Percentiles rank a stretch among this genome's conserved stretches.
Evolutionary conservation across 805 yeast genomes (phyloP).

Genomic region (Cyberlindnera maritima): DNA sequence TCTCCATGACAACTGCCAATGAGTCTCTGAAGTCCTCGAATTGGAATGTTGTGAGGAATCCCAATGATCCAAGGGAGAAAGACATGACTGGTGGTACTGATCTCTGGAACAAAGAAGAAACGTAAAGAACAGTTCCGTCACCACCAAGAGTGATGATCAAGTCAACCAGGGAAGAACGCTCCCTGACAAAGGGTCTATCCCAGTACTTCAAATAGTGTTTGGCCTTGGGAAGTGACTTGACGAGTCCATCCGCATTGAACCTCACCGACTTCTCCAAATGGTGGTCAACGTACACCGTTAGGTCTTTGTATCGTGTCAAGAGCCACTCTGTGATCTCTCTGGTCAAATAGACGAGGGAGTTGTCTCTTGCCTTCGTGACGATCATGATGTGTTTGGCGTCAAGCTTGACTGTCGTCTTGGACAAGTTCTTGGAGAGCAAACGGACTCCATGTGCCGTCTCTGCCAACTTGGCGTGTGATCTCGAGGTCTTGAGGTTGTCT

Average conservation of each 20-base stretch:
- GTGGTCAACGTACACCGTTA: conserved; percentile 70
- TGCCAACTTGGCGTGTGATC: conserved; percentile 72
- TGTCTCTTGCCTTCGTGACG: conserved; percentile 88
- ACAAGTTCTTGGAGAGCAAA: conserved; percentile 65
- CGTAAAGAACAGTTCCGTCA: conserved; percentile 91
- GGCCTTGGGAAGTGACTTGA: conserved; percentile 45
- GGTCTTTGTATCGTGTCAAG: conserved; percentile 36
- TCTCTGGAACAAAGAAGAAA: conserved; percentile 80
- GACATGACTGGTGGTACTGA: conserved; percentile 90
- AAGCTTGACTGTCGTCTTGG: conserved; percentile 67
- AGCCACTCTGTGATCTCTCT: conserved; percentile 82
- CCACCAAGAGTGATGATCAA: conserved; percentile 90
- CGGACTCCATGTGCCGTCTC: conserved; percentile 82
- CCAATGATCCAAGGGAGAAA: conserved; percentile 87
- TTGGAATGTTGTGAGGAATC: conserved; percentile 84
- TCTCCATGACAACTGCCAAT: conserved; percentile 54
- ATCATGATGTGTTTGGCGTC: conserved; percentile 71
- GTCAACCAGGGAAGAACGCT: conserved; percentile 52
- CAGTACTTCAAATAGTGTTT: conserved; percentile 57
- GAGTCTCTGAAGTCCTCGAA: conserved; percentile 68
- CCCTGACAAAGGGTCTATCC: conserved; percentile 55
- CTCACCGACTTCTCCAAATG: conserved; percentile 58
- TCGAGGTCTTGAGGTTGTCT: conserved; percentile 51
- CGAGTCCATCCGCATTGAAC: conserved; percentile 57
- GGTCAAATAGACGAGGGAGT: conserved; percentile 70